phyloP scores from a whole-genome alignment of 495 filamentous ascomycete genomes.

The Xylaria acuta region DNA sequence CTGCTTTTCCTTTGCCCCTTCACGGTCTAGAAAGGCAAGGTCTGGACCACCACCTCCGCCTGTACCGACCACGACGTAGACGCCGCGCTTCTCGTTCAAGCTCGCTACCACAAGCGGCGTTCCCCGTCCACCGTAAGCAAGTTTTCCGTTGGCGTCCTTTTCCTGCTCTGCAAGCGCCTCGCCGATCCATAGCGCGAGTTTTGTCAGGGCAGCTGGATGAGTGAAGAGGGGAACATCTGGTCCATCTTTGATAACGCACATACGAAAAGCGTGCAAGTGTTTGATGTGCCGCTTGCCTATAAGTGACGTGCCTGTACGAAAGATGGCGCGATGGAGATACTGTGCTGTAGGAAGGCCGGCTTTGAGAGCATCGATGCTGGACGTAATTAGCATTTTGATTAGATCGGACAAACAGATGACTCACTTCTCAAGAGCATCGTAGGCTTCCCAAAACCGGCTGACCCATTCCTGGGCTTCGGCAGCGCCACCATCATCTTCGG shows the following conservation, averaged over 20 bases:
- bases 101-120: slow-evolving; percentile 89
- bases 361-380: slow-evolving; percentile 75
- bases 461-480: slow-evolving; percentile 71
- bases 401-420: slow-evolving; percentile 32
- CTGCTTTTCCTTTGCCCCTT: slow-evolving; percentile 66
- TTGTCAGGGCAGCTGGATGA: slow-evolving; percentile 89
- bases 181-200: slow-evolving; percentile 90
- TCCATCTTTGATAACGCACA: slow-evolving; percentile 94
- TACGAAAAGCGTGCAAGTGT: slow-evolving; percentile 88
- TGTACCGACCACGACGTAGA: slow-evolving; percentile 88
- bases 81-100: slow-evolving; percentile 83
- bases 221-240: slow-evolving; percentile 88
- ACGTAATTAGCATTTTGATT: slow-evolving; percentile 32
- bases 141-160: slow-evolving; percentile 70
- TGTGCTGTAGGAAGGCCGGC: slow-evolving; percentile 82
- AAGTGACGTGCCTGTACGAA: slow-evolving; percentile 87
- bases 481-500: slow-evolving; percentile 49
- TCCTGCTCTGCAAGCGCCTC: slow-evolving; percentile 93
- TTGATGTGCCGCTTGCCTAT: slow-evolving; percentile 94
- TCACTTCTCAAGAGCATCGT: slow-evolving; percentile 83
- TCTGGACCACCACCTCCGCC: slow-evolving; percentile 79
- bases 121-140: slow-evolving; percentile 70
- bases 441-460: slow-evolving; percentile 87
- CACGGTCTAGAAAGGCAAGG: slow-evolving; percentile 64
- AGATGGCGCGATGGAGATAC: slow-evolving; percentile 88